These are phyloP conservation scores for Aspergillus ustus DNA, from an alignment of 2,329 filamentous ascomycete species.

Conservation along the genomic window DNA sequence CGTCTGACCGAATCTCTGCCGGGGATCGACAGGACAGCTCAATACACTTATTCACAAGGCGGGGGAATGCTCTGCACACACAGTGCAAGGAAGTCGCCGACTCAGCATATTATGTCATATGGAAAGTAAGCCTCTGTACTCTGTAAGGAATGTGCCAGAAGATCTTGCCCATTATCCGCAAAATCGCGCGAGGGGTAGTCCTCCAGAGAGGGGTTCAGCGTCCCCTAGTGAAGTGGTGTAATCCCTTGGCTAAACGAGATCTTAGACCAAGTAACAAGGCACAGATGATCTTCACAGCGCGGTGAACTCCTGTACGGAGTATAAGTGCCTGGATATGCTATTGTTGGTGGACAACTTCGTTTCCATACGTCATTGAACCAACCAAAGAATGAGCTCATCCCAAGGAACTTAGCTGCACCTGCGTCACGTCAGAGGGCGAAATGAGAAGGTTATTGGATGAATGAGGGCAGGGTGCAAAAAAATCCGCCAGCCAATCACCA, in stretches of 20 bases:
- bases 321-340: constrained; percentile 3
- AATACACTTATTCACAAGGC: background rate
- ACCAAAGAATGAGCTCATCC: background rate
- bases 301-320: background rate
- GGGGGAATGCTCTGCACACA: background rate
- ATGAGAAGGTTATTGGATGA: background rate
- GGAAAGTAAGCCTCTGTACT: background rate
- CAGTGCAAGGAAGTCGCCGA: background rate
- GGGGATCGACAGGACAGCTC: background rate
- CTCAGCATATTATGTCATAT: background rate
- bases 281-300: background rate
- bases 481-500: background rate
- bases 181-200: background rate
- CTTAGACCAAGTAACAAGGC: background rate
- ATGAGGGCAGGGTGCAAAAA: background rate
- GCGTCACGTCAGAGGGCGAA: background rate
- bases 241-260: background rate
- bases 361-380: constrained; percentile 7
- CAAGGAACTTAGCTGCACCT: background rate
- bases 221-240: background rate
- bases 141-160: background rate
- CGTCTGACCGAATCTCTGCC: background rate
- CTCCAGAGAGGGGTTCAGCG: background rate
- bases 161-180: background rate
- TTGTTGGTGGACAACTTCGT: constrained; percentile 7